A percentile compares a stretch with the other conserved stretches of the same genome.
Evolutionary conservation across 306 rosid genomes (phyloP).

Genomic region (Bauhinia variegata): DNA sequence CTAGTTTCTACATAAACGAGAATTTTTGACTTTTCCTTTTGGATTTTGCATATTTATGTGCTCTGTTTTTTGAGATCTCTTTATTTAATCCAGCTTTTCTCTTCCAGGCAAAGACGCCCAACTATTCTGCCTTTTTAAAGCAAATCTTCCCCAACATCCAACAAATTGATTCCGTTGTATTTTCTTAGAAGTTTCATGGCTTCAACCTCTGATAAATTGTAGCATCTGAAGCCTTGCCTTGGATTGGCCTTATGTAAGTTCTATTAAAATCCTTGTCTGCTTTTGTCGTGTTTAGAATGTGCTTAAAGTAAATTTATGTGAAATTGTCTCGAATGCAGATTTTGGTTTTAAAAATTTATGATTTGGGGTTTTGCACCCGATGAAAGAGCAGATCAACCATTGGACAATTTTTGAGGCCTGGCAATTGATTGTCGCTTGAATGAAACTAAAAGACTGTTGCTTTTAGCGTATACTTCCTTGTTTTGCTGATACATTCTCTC

Average conservation of each 20-base stretch:
- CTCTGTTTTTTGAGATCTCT: conserved; percentile 27
- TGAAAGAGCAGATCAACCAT: conserved; percentile 29
- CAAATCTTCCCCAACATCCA: conserved; percentile 68
- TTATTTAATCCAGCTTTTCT: conserved; percentile 29
- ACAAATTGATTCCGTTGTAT: conserved; percentile 76
- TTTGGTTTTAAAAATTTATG: conserved; percentile 25
- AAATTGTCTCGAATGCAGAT: conserved; percentile 36
- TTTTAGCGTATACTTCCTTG: conserved; percentile 13
- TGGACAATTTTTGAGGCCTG: conserved; percentile 20
- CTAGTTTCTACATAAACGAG: neutral
- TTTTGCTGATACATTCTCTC: conserved; percentile 10
- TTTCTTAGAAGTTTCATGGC: conserved; percentile 49
- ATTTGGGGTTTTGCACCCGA: conserved; percentile 16
- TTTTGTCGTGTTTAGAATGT: conserved; percentile 12
- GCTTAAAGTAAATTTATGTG: conserved; percentile 14
- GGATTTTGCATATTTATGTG: conserved; percentile 13
- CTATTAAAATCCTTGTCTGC: conserved; percentile 14
- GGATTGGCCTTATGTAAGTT: conserved; percentile 37
- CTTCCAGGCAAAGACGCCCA: conserved; percentile 74
- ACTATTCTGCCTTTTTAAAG: conserved; percentile 52
- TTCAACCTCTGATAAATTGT: conserved; percentile 2
- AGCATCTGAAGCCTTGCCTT: conserved; percentile 28
- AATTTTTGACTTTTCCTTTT: neutral
- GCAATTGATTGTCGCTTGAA: conserved; percentile 16
- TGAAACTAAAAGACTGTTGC: no score